These are phyloP conservation scores for Phytophthora megakarya DNA, from an alignment of 352 stramenopile species.

Conservation along the genomic window DNA sequence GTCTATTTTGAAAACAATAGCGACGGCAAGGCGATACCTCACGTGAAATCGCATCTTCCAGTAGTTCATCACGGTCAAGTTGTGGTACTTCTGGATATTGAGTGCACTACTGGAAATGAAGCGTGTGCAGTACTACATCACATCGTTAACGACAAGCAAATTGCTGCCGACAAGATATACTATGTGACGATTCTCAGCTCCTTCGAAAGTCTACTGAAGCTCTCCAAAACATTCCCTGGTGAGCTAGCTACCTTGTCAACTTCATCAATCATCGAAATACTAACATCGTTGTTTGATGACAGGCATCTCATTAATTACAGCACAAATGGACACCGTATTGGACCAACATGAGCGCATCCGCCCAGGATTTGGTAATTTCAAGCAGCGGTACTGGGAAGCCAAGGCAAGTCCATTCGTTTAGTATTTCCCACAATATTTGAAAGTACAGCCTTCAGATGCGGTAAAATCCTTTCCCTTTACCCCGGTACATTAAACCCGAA, in stretches of 20 bases:
- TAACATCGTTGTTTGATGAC: neutral
- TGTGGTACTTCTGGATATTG: slow-evolving; percentile 5
- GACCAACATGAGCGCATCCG: neutral
- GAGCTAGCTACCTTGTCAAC: neutral
- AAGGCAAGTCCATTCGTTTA: no score
- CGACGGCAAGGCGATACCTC: no score
- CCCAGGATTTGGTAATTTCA: no score
- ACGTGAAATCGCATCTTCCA: neutral
- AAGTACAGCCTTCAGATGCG: no score
- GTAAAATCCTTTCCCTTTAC: no score
- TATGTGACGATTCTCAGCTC: slow-evolving; percentile 1
- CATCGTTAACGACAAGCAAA: neutral
- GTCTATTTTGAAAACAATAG: neutral
- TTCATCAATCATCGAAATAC: neutral
- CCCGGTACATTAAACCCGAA: no score
- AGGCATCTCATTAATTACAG: slow-evolving; percentile 2
- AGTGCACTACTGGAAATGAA: slow-evolving; percentile 1
- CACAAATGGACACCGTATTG: slow-evolving; percentile 10
- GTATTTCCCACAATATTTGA: no score
- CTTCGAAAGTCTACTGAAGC: slow-evolving; percentile 3
- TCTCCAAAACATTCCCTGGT: neutral
- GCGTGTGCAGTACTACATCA: slow-evolving; percentile 8
- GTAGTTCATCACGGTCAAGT: neutral
- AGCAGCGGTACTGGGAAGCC: no score
- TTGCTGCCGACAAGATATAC: neutral